Conservation (phyloP, 2,329 filamentous ascomycete genomes). For the Ophiosphaerella narmari region DNA sequence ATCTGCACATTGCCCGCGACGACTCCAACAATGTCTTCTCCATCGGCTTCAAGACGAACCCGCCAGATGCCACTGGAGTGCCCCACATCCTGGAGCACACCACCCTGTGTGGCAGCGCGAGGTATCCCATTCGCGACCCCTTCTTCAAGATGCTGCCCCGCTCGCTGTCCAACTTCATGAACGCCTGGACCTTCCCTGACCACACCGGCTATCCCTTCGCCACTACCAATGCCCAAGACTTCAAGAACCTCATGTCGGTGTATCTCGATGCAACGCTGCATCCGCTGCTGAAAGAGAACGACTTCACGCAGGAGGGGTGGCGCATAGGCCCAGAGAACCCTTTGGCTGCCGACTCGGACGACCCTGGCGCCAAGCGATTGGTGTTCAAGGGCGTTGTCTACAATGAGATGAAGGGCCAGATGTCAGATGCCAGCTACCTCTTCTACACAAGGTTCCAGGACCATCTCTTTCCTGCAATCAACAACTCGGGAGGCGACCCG, state of each 20-base stretch:
- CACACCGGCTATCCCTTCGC: constrained; percentile 98
- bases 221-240: constrained; percentile 94
- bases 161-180: constrained; percentile 99
- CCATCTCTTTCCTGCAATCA: constrained; percentile 88
- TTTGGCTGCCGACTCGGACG: constrained; percentile 50
- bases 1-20: constrained; percentile 90
- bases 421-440: constrained; percentile 95
- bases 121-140: constrained; percentile 97
- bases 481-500: constrained; percentile 96
- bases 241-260: constrained; percentile 92
- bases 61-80: constrained; percentile 91
- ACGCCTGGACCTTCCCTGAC: constrained; percentile 94
- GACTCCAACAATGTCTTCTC: constrained; percentile 99
- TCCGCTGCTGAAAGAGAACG: constrained; percentile 84
- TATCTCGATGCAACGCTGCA: constrained; percentile 94
- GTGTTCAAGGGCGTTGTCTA: constrained; percentile 99
- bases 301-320: constrained; percentile 98
- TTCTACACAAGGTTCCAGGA: constrained; percentile 97
- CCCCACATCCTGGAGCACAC: constrained; percentile 98
- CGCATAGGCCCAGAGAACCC: constrained; percentile 91
- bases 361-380: constrained; percentile 65
- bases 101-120: constrained; percentile 91
- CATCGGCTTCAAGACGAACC: constrained; percentile 98
- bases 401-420: constrained; percentile 99
- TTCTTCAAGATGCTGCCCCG: constrained; percentile 99